Percentiles rank a stretch among this genome's conserved stretches.
Conservation (phyloP, 352 stramenopile genomes). For the Phytopythium vexans region DNA sequence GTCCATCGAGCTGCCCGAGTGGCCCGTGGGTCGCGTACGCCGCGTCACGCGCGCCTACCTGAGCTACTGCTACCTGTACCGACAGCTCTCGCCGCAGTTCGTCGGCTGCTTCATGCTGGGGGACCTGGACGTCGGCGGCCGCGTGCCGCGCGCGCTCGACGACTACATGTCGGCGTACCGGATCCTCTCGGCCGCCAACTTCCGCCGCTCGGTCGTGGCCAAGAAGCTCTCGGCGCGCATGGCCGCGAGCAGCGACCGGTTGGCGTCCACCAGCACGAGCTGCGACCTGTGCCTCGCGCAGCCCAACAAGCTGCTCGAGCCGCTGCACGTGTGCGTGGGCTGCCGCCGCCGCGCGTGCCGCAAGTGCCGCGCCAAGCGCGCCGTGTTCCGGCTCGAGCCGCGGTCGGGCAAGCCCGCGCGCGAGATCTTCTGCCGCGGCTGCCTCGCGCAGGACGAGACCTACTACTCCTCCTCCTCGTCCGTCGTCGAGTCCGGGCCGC, state of each 20-base stretch:
- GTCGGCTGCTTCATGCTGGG: constrained; percentile 54
- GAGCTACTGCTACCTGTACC: constrained; percentile 59
- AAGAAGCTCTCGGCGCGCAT: constrained; percentile 51
- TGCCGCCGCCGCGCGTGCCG: constrained; percentile 42
- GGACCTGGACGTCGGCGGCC: constrained; percentile 27
- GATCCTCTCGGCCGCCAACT: constrained; percentile 42
- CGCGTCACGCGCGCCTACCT: constrained; percentile 31
- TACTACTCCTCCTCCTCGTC: not conserved
- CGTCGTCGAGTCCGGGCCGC: too few relatives aligned
- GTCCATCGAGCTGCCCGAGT: constrained; percentile 50
- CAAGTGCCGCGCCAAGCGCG: constrained; percentile 37
- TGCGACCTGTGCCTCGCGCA: constrained; percentile 42
- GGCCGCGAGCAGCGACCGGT: constrained; percentile 11
- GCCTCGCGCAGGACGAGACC: constrained; percentile 17
- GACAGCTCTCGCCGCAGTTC: constrained; percentile 45
- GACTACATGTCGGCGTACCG: constrained; percentile 42
- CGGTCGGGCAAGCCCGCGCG: constrained; percentile 41
- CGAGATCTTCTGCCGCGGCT: constrained; percentile 46
- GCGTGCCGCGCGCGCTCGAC: constrained; percentile 19
- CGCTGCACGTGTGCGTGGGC: constrained; percentile 41
- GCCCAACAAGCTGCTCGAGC: constrained; percentile 28
- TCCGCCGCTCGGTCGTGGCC: constrained; percentile 34
- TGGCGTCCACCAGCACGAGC: constrained; percentile 19
- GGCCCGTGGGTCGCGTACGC: constrained; percentile 30
- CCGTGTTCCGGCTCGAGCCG: constrained; percentile 44